Conservation (phyloP, 2,329 filamentous ascomycete species). For the Verticillium isaacii region DNA sequence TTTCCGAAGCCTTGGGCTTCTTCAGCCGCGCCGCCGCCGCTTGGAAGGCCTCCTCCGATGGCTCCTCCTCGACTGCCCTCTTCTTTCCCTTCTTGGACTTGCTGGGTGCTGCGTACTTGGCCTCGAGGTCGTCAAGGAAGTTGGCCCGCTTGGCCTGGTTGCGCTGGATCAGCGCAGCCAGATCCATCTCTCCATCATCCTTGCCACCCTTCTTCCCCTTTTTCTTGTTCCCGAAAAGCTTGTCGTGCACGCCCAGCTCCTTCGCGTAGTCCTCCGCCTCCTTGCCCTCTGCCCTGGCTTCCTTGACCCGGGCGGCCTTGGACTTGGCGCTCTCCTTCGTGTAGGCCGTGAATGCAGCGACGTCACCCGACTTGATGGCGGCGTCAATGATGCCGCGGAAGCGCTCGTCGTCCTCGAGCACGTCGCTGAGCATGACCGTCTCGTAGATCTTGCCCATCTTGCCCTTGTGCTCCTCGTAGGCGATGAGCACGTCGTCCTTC, state of each 20-base stretch:
- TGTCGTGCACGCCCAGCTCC: constrained; percentile 69
- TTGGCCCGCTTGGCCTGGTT: constrained; percentile 60
- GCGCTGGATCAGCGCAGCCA: constrained; percentile 71
- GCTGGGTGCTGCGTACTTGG: constrained; percentile 60
- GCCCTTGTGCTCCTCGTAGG: constrained; percentile 70
- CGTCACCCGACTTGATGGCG: constrained; percentile 67
- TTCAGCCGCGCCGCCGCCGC: constrained; percentile 47
- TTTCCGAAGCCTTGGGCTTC: constrained; percentile 21
- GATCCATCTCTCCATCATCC: constrained; percentile 40
- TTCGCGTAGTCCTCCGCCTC: constrained; percentile 74
- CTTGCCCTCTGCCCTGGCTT: constrained; percentile 60
- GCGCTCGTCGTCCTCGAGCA: constrained; percentile 77
- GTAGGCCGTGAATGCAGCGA: constrained; percentile 64
- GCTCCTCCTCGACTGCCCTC: constrained; percentile 51
- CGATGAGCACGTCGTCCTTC: constrained; percentile 67
- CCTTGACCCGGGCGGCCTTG: constrained; percentile 52
- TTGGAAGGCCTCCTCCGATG: constrained; percentile 57
- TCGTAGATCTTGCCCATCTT: constrained; percentile 75
- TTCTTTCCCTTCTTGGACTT: constrained; percentile 49
- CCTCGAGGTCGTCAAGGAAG: constrained; percentile 71
- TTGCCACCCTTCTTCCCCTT: constrained; percentile 25
- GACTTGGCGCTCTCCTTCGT: constrained; percentile 66
- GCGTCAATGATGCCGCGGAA: constrained; percentile 77
- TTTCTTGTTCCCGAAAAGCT: constrained; percentile 54
- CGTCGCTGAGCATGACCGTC: constrained; percentile 79